Evolutionary conservation across 371 early-diverging fungal species (phyloP), one percentile per base, ranked within the genome.

Genomic region (Rhizomucor pusillus): DNA sequence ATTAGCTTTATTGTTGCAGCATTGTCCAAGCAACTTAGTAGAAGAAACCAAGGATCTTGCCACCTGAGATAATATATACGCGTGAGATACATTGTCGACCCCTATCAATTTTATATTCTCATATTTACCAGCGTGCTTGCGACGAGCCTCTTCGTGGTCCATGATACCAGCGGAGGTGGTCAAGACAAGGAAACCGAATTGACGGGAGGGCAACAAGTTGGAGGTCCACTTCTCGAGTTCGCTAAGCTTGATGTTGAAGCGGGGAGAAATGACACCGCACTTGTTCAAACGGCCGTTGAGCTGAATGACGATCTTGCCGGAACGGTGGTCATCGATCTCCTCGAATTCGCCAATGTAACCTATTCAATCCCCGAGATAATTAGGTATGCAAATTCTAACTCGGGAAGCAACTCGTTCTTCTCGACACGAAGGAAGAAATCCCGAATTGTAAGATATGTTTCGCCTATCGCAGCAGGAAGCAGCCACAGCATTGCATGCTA

Each of bases 271-370:
- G 66, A 98, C 98, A 82, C 99, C 99, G 77, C 98, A 97, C 91
- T 99, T 99, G 94, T 98, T 99, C 60, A 99, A 80, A 65, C 99
- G 93, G 64, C 99, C 99, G 66, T 91, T 95, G 51, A 99, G 90
- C 77, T 98, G 96, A 67, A 99, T 87, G 52, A 99, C 94, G 56
- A 98, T 95, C 92, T 99, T 99, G 73, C 98, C 99, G 63, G 94
- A 90, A 66, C 98, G 93, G 78, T 98, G 98, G 80, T 99, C 99
- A 77, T 99, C 97, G 64, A 99, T 89, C 69, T 91, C 91, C 76
- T 98, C 98, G 73, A 99, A 96, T 76, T 96, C 97, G 67, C 94
- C 95, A 84, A 99, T 98, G 89, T 99, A 99, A 60, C 99, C 96
- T 88, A 56, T 19, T 29, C 71, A 18, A 16, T 16, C 6, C 22